phyloP scores from a whole-genome alignment of 2,329 filamentous ascomycete species.

The Trichoderma gracile region DNA sequence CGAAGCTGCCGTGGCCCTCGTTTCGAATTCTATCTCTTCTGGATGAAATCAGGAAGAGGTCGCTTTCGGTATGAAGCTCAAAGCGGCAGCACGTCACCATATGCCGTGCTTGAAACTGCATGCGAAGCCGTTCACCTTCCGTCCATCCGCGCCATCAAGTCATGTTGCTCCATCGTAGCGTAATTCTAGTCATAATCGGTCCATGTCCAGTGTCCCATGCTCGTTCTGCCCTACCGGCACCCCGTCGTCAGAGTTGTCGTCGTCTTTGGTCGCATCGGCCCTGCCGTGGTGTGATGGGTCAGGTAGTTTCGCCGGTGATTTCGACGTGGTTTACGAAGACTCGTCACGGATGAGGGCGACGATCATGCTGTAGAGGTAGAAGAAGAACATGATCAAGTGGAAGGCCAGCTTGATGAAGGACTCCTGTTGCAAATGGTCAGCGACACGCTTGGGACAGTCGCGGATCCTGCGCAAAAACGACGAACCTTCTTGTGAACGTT shows the following conservation, averaged over 20 bases:
- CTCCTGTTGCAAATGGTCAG: conserved; percentile 62
- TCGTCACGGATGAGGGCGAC: conserved; percentile 97
- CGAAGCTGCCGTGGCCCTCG: background rate
- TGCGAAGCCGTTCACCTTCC: conserved; percentile 33
- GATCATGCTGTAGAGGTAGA: conserved; percentile 99
- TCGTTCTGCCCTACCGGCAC: conserved; percentile 8
- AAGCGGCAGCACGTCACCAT: conserved; percentile 37
- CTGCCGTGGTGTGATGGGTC: conserved; percentile 27
- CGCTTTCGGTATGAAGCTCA: conserved; percentile 32
- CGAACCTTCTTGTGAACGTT: conserved; percentile 97
- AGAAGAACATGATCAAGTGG: conserved; percentile 99
- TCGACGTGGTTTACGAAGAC: conserved; percentile 63
- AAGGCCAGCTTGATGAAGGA: conserved; percentile 99
- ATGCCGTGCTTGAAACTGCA: conserved; percentile 37
- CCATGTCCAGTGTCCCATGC: conserved; percentile 12
- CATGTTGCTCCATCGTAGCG: conserved; percentile 33
- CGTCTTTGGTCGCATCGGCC: conserved; percentile 20
- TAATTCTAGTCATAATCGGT: conserved; percentile 21
- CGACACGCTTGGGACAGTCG: background rate
- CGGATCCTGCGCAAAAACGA: background rate
- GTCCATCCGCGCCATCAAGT: conserved; percentile 33
- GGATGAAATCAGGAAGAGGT: conserved; percentile 13
- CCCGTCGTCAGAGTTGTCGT: conserved; percentile 20
- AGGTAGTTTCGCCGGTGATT: conserved; percentile 11
- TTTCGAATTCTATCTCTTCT: background rate